Base-by-base conservation (phyloP, 2,329 filamentous ascomycete genomes). In the Alternaria arbusti region DNA sequence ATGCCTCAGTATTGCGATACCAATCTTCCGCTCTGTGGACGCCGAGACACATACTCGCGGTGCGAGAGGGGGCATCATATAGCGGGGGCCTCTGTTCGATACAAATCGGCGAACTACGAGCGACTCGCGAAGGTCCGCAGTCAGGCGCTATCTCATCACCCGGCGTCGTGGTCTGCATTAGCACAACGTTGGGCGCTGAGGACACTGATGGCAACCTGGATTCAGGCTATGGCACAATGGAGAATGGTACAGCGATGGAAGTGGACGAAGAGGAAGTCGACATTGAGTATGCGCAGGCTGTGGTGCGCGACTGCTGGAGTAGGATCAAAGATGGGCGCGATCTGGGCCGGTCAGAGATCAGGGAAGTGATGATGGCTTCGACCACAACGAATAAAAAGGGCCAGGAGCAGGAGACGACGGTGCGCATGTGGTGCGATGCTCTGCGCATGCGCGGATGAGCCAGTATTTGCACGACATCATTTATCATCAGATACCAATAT, bases 391-490 rank as follows among this genome's bases (percentile, higher is more conserved):
- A 26, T 4, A 55, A 30, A 3, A 64, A 57, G 26, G 60, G 54
- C n/a, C 56, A 63, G 13, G 64, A 69, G 47, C 66, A 61, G 7
- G 71, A 78, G 15, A 68, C 70, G 13, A 54, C 56, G 5, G 73
- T 77, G 51, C 66, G 73, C 32, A 74, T 78, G 70, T 79, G 77
- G 77, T 78, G 75, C 40, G 76, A 77, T 32, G 63, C 70, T n/a
- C 57, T 79, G 51, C 72, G 66, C 36, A 57, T 75, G 43, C 65
- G 75, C 45, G 70, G 69, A 9, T 77, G 68, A 74, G 50, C 12
- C 7, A 26, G 3, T 20, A 4, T 43, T 26, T 13, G 28, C n/a
- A 45, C 15, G 4, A 43, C n/a, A 22, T 10, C 20, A 52, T 52
- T 13, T 36, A 40, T 23, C 11, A 52, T 15, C 49, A 52, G 9